Base-by-base conservation (phyloP, 331 rosid genomes). In the Acacia concinna region DNA sequence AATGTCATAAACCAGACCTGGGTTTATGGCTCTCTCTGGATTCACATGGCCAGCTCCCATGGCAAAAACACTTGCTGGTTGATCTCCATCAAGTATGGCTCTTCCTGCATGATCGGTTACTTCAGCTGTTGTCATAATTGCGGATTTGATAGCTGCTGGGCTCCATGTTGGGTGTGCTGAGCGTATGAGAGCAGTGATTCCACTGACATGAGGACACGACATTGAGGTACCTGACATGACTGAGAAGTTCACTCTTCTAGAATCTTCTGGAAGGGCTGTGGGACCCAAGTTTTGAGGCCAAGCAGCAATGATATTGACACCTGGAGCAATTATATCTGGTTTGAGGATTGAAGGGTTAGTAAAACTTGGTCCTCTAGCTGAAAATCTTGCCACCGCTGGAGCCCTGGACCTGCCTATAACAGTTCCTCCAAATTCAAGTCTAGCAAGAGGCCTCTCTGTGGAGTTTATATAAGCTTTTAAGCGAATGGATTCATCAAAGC, bases 271-370 rank as follows among this genome's bases (percentile, higher is more conserved):
- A 83, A 96, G 93, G 77, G 86, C 90, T 2, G 92, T 84, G 5
- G 99, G 98, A 65, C 98, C 99, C 9, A 96, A 79, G 81, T 93
- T 93, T 80, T 93, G 99, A 71, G 98, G 99, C 99, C 99, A 96
- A 76, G 99, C 98, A 28, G 98, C 98, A 84, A 96, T 86, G 77
- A 93, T 93, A 85, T 96, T 96, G 67, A 96, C 99, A 0, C 99
- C 98, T 14, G 98, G 99, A 40, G 99, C 98, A 82, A 96, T 84
- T 43, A 93, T 87, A 74, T 96, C 99, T 23, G 98, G 99, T 74
- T 96, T 96, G 65, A 96, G 97, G 81, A 91, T 96, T 78, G 97
- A 85, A 87, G 97, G 98, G 88, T 90, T 89, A 0, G 89, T 73
- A 27, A 65, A 91, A 78, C 98, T 93, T 23, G 98, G 99, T 51